Conservation (phyloP, 176 grass and related monocot species). For the Olyra latifolia region DNA sequence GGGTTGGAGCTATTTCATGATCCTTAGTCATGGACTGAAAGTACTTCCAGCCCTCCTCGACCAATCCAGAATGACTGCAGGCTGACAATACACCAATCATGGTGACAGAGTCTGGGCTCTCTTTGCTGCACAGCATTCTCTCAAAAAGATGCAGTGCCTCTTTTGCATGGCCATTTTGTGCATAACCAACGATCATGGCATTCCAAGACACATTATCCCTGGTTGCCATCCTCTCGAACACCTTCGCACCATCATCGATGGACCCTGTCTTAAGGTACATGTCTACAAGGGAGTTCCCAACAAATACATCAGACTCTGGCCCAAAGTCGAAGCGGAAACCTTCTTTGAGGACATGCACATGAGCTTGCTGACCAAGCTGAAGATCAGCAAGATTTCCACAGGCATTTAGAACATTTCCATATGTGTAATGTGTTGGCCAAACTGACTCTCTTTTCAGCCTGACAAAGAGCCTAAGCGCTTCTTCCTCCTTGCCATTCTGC, state of each 20-base stretch:
- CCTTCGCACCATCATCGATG: constrained; percentile 56
- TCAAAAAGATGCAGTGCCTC: constrained; percentile 54
- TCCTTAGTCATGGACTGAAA: constrained; percentile 52
- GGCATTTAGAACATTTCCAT: constrained; percentile 37
- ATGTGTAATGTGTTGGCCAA: constrained; percentile 48
- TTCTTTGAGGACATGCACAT: constrained; percentile 44
- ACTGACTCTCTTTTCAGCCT: constrained; percentile 41
- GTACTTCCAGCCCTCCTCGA: constrained; percentile 54
- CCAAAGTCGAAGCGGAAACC: constrained; percentile 34
- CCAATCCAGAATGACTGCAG: constrained; percentile 68
- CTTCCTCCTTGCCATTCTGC: constrained; percentile 37
- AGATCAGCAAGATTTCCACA: constrained; percentile 43
- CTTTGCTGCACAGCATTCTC: constrained; percentile 52
- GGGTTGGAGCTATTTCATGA: constrained; percentile 51
- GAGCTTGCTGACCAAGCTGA: constrained; percentile 41
- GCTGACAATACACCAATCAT: constrained; percentile 74
- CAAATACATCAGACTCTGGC: constrained; percentile 67
- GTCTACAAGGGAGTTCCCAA: constrained; percentile 79
- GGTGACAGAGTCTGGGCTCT: constrained; percentile 61
- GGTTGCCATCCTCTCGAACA: constrained; percentile 58
- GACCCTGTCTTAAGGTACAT: constrained; percentile 76
- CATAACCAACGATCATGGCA: constrained; percentile 65
- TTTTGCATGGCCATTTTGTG: constrained; percentile 60
- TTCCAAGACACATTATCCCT: constrained; percentile 73
- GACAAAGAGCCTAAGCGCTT: constrained; percentile 38